These are phyloP conservation scores for Schizothecium vesticola DNA, from an alignment of 495 filamentous ascomycete species.

Conservation along the genomic window DNA sequence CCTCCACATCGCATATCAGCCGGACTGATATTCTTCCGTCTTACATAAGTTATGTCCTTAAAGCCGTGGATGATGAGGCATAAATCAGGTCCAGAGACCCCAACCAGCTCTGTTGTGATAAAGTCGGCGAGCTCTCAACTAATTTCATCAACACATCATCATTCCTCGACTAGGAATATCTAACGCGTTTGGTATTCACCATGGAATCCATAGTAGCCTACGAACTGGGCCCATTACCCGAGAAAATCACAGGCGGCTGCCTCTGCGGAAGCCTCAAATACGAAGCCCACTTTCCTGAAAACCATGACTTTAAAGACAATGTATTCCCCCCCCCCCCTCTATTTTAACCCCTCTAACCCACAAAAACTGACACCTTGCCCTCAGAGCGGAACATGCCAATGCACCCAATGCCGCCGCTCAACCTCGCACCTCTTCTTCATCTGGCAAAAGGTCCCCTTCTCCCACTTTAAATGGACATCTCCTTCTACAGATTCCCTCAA, in stretches of 20 bases:
- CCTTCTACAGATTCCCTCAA: conserved; percentile 20
- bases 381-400: conserved; percentile 32
- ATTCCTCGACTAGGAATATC: too few species aligned
- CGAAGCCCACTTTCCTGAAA: conserved; percentile 22
- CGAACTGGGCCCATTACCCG: conserved; percentile 20
- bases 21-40: too few species aligned
- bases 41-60: too few species aligned
- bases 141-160: too few species aligned
- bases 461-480: conserved; percentile 21
- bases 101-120: too few species aligned
- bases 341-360: neutral
- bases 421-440: conserved; percentile 30
- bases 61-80: too few species aligned
- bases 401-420: conserved; percentile 31
- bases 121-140: too few species aligned
- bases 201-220: neutral
- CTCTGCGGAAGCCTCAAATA: conserved; percentile 29
- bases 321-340: conserved; percentile 15
- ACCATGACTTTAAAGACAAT: conserved; percentile 25
- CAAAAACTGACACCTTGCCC: conserved; percentile 2
- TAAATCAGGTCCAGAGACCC: too few species aligned
- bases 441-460: conserved; percentile 17
- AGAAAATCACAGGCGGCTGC: conserved; percentile 30
- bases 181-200: too few species aligned
- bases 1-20: too few species aligned